These are phyloP conservation scores for Trypanosoma conorhini DNA, from an alignment of 208 protist genomes.

Conservation along the genomic window DNA sequence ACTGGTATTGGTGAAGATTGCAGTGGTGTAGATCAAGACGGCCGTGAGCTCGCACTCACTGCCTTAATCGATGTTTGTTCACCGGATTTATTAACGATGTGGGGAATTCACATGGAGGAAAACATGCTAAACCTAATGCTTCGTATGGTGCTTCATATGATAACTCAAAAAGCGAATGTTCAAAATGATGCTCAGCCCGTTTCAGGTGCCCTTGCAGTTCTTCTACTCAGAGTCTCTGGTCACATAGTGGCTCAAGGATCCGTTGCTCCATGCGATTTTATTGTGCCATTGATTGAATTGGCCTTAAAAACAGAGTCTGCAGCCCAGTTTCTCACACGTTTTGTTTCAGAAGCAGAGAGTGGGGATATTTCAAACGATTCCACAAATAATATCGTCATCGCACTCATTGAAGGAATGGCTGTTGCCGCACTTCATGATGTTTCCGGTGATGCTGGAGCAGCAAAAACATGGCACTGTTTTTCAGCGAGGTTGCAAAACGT, in stretches of 20 bases:
- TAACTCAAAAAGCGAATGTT: constrained; percentile 85
- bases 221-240: constrained; percentile 59
- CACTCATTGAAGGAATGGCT: constrained; percentile 71
- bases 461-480: constrained; percentile 83
- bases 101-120: constrained; percentile 63
- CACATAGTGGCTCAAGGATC: constrained; percentile 43
- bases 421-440: constrained; percentile 64
- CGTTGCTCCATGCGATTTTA: constrained; percentile 53
- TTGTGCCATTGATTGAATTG: constrained; percentile 76
- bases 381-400: constrained; percentile 42
- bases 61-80: constrained; percentile 76
- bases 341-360: constrained; percentile 50
- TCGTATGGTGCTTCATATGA: constrained; percentile 77
- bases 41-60: constrained; percentile 82
- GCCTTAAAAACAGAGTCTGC: constrained; percentile 72
- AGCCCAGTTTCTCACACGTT: constrained; percentile 69
- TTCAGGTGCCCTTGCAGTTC: constrained; percentile 57
- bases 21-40: constrained; percentile 89
- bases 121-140: constrained; percentile 63
- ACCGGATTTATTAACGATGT: constrained; percentile 59
- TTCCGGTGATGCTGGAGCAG: constrained; percentile 41
- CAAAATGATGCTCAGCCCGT: constrained; percentile 74
- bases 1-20: constrained; percentile 80
- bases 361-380: constrained; percentile 36
- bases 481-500: constrained; percentile 74